Conservation (phyloP, 2,329 filamentous ascomycete species). For the Cladosporium sp. region DNA sequence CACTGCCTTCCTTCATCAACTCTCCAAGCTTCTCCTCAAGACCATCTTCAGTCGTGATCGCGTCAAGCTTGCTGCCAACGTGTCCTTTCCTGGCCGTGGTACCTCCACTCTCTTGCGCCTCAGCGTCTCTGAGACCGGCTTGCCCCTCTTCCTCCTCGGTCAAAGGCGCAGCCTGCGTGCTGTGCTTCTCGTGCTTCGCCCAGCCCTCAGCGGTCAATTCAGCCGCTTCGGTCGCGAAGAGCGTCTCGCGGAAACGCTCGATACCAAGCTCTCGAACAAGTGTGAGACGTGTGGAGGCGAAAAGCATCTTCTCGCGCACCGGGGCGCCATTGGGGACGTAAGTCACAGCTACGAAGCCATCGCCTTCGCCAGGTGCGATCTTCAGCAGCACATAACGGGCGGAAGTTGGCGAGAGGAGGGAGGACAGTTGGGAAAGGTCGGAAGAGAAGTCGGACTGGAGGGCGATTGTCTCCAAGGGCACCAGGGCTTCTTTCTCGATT, state of each 20-base stretch:
- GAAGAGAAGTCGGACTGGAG: conserved; percentile 54
- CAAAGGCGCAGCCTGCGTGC: conserved; percentile 58
- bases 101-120: conserved; percentile 70
- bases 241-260: conserved; percentile 71
- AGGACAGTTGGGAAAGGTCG: conserved; percentile 60
- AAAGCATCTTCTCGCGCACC: conserved; percentile 82
- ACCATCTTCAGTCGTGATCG: conserved; percentile 54
- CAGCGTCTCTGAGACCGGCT: conserved; percentile 68
- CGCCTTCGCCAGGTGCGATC: conserved; percentile 49
- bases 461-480: conserved; percentile 55
- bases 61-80: conserved; percentile 42
- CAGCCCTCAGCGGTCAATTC: conserved; percentile 70
- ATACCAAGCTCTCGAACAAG: conserved; percentile 71
- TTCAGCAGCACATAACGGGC: conserved; percentile 74
- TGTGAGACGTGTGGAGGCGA: conserved; percentile 71
- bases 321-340: conserved; percentile 76
- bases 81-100: conserved; percentile 55
- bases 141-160: conserved; percentile 73
- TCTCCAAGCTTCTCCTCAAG: conserved; percentile 61
- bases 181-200: conserved; percentile 66
- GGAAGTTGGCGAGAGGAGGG: conserved; percentile 61
- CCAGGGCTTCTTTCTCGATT: conserved; percentile 65
- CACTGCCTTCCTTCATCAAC: conserved; percentile 50
- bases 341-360: conserved; percentile 63
- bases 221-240: conserved; percentile 66